Evolutionary conservation across 495 filamentous ascomycete species (phyloP).

Genomic region (Lineolata rhizophorae): DNA sequence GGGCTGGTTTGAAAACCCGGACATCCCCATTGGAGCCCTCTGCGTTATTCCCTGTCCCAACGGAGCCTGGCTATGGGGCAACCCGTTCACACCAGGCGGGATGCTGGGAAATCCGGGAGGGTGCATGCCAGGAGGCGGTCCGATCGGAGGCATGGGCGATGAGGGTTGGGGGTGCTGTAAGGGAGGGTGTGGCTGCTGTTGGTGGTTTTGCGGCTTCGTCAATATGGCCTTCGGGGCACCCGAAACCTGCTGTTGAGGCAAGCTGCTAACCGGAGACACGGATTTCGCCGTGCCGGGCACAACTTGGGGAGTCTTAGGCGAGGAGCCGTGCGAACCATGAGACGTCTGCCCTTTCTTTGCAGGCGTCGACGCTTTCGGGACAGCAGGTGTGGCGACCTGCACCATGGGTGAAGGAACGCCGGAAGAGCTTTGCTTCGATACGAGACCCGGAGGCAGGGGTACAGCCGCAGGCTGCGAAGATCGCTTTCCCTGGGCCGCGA

Average conservation of each 20-base stretch:
- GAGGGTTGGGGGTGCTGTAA: conserved; percentile 27
- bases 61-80: conserved; percentile 10
- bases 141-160: conserved; percentile 29
- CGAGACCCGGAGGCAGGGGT: conserved; percentile 30
- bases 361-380: conserved; percentile 68
- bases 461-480: conserved; percentile 24
- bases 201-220: conserved; percentile 13
- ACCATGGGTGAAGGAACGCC: conserved; percentile 56
- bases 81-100: conserved; percentile 18
- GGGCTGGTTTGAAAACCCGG: conserved; percentile 12
- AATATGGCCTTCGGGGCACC: conserved; percentile 15
- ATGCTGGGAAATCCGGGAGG: conserved; percentile 29
- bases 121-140: conserved; percentile 25
- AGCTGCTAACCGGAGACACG: conserved; percentile 38
- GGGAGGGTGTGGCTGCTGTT: conserved; percentile 11
- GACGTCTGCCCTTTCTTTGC: conserved; percentile 54
- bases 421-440: conserved; percentile 23
- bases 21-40: conserved; percentile 8
- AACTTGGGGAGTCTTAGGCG: conserved; percentile 37
- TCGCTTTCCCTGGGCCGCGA: conserved; percentile 18
- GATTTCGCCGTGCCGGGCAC: conserved; percentile 35
- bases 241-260: conserved; percentile 26
- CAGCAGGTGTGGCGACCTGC: conserved; percentile 50
- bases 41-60: conserved; percentile 17
- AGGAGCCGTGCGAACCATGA: conserved; percentile 51